Conservation (phyloP, 768 basidiomycete genomes). For the Phallus indusiatus region DNA sequence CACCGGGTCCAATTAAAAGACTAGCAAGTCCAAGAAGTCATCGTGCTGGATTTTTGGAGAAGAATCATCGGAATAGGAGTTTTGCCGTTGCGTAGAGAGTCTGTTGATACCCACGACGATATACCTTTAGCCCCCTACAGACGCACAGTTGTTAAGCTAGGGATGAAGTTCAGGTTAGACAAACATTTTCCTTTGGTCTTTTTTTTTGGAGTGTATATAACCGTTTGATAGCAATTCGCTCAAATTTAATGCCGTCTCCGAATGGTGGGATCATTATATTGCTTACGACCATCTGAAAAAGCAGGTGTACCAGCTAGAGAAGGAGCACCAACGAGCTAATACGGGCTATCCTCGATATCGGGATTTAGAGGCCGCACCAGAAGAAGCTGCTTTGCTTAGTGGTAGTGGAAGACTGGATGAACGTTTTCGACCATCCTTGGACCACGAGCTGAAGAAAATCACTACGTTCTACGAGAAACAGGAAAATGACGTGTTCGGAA, state of each 20-base stretch:
- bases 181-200: neutral
- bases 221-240: slow-evolving; percentile 36
- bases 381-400: slow-evolving; percentile 46
- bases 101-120: neutral
- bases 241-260: slow-evolving; percentile 84
- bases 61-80: neutral
- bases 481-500: slow-evolving; percentile 59
- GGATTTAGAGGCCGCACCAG: slow-evolving; percentile 56
- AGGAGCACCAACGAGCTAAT: slow-evolving; percentile 46
- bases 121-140: slow-evolving; percentile 3
- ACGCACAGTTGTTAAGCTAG: neutral
- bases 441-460: slow-evolving; percentile 79
- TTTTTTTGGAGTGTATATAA: neutral
- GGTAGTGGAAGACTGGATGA: slow-evolving; percentile 37
- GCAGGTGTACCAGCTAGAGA: slow-evolving; percentile 78
- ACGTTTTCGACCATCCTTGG: slow-evolving; percentile 64
- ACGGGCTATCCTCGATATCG: slow-evolving; percentile 16
- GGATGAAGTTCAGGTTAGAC: slow-evolving; percentile 13
- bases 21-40: neutral
- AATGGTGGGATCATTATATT: slow-evolving; percentile 92
- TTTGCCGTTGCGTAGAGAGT: neutral
- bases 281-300: slow-evolving; percentile 70
- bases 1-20: no score
- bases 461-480: slow-evolving; percentile 67
- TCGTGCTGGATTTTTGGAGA: slow-evolving; percentile 5